Base-by-base conservation (phyloP, 371 early-diverging fungal species). In the Saksenaea oblongispora region DNA sequence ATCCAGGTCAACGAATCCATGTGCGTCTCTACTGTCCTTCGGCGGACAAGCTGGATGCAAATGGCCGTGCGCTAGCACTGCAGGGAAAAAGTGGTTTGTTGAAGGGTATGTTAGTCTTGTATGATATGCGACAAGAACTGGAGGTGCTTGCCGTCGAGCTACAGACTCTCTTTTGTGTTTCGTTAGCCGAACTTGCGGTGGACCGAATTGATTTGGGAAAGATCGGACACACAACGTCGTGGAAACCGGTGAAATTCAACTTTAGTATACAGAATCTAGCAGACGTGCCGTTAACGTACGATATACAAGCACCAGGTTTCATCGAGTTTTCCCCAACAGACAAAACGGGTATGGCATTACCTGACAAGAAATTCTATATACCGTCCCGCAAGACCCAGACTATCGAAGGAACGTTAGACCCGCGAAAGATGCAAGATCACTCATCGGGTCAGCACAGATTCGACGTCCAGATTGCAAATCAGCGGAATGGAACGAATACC, bases 181-280 rank as follows among this genome's bases (percentile, higher is more conserved):
- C 93, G 1, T 70, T 72, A 5, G 90, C 84, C 1, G 84, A 84
- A 15, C 64, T 92, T 3, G 75, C 71, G 1, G 83, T 86, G 9
- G 62, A 79, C 3, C 66, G 76, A 10, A 75, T 91, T 7, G 87
- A 93, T 54, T 60, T 95, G 3, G 93, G 93, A 3, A 90, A 88
- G 61, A 87, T 93, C 47, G 93, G 95, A 0, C 87, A 93, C 63
- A 74, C 82, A 36, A 90, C 89, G 56, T 86, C 87, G 1, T 93
- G 92, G 91, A 80, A 86, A 41, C 80, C 82, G 10, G 83, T 80
- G 17, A 71, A 71, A 37, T 84, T 92, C 59, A 67, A 71, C 18
- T 89, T 93, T 67, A 74, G 80, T 11, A 66, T 92, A 15, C 69
- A 72, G 8, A 93, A 93, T 63, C 36, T 75, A 13, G 83, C 92